These are phyloP conservation scores for Agroathelia rolfsii DNA, from an alignment of 1,284 basidiomycete species.

Conservation along the genomic window DNA sequence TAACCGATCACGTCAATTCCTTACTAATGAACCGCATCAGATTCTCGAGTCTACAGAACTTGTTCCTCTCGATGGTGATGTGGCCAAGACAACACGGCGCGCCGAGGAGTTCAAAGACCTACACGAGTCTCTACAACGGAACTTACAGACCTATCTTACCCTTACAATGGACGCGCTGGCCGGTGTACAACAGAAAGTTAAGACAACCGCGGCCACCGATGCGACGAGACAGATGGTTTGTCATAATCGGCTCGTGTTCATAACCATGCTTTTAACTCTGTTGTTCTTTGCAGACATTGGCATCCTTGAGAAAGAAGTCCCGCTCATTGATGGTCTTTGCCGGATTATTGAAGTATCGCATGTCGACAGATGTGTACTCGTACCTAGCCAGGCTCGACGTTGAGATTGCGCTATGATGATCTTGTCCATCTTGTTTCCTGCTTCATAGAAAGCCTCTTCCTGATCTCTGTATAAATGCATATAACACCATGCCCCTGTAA, in stretches of 20 bases:
- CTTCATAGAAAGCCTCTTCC: no score
- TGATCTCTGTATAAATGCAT: no score
- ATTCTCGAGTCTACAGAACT: slow-evolving; percentile 85
- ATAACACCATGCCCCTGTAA: no score
- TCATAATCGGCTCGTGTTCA: slow-evolving; percentile 8
- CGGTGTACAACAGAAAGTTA: slow-evolving; percentile 67
- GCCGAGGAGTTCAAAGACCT: slow-evolving; percentile 86
- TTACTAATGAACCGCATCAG: slow-evolving; percentile 27
- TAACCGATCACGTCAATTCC: slow-evolving; percentile 3
- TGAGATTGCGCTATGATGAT: slow-evolving; percentile 55
- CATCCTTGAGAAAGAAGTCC: slow-evolving; percentile 59
- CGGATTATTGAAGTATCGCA: slow-evolving; percentile 77
- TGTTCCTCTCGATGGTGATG: slow-evolving; percentile 81
- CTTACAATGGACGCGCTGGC: slow-evolving; percentile 93
- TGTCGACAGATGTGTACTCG: slow-evolving; percentile 87
- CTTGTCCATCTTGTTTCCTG: no score
- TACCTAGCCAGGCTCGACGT: slow-evolving; percentile 74
- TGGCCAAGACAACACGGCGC: slow-evolving; percentile 76
- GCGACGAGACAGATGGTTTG: slow-evolving; percentile 64
- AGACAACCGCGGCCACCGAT: slow-evolving; percentile 66
- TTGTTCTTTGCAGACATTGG: slow-evolving; percentile 40
- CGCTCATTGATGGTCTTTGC: slow-evolving; percentile 82
- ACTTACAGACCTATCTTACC: slow-evolving; percentile 82
- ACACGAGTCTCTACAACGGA: slow-evolving; percentile 83
- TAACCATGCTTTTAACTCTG: slow-evolving; percentile 5